phyloP scores from a whole-genome alignment of 2,329 filamentous ascomycete species.

The Rutstroemia sp. region DNA sequence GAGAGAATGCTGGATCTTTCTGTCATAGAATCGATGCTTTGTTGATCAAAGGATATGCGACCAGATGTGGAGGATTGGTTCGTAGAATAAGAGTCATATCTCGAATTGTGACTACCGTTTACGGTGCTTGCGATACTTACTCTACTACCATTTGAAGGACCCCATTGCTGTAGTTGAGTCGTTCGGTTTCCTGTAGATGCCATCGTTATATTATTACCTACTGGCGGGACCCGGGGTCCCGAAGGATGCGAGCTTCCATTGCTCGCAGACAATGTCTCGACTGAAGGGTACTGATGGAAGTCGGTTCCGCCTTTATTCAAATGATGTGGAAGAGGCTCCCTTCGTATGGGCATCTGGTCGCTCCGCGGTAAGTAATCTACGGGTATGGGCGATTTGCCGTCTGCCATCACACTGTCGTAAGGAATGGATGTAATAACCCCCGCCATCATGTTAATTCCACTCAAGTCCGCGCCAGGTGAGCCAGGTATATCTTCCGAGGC shows the following conservation, averaged over 20 bases:
- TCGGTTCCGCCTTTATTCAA: slow-evolving; percentile 70
- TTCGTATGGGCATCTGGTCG: slow-evolving; percentile 55
- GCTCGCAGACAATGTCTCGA: slow-evolving; percentile 47
- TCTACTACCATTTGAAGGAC: slow-evolving; percentile 37
- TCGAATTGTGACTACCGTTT: slow-evolving; percentile 46
- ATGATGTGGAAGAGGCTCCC: slow-evolving; percentile 75
- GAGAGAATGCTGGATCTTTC: slow-evolving; percentile 49
- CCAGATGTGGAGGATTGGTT: slow-evolving; percentile 23
- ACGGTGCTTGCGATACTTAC: slow-evolving; percentile 44
- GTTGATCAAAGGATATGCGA: slow-evolving; percentile 52
- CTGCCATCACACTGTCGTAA: slow-evolving; percentile 63
- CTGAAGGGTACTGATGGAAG: slow-evolving; percentile 82
- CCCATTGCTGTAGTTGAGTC: slow-evolving; percentile 74
- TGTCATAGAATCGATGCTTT: slow-evolving; percentile 55
- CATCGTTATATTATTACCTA: slow-evolving; percentile 59
- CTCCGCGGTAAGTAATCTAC: slow-evolving; percentile 65
- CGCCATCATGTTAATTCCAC: slow-evolving; percentile 64
- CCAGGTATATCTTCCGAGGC: slow-evolving; percentile 63
- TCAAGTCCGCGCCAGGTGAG: slow-evolving; percentile 51
- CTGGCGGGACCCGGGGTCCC: slow-evolving; percentile 52
- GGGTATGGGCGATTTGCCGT: slow-evolving; percentile 61
- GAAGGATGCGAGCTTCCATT: slow-evolving; percentile 49
- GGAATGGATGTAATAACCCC: slow-evolving; percentile 84
- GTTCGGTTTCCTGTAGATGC: slow-evolving; percentile 61
- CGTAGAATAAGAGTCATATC: slow-evolving; percentile 57